These are phyloP conservation scores for Microbotryum lychnidis-dioicae DNA, from an alignment of 1,284 basidiomycete species.

Conservation along the genomic window DNA sequence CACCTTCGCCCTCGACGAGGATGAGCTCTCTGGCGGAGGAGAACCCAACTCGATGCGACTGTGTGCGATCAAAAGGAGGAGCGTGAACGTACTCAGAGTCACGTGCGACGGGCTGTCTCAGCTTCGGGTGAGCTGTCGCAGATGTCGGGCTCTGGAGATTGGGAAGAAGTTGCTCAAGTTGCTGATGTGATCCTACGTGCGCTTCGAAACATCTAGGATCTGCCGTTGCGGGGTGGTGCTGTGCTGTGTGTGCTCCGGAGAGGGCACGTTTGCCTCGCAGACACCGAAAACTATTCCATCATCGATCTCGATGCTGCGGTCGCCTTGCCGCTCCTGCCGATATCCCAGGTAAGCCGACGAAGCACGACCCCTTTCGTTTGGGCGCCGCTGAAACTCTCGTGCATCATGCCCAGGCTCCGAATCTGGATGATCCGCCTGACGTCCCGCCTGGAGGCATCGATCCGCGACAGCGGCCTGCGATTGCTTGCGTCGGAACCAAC, in stretches of 20 bases:
- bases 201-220: constrained; percentile 49
- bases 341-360: constrained; percentile 52
- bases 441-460: constrained; percentile 30
- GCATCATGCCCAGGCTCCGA: constrained; percentile 40
- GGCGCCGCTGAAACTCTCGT: neutral
- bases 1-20: constrained; percentile 68
- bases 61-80: constrained; percentile 63
- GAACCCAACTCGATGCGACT: constrained; percentile 59
- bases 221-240: constrained; percentile 59
- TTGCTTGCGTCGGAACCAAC: constrained; percentile 61
- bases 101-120: constrained; percentile 52
- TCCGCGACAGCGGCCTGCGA: constrained; percentile 55
- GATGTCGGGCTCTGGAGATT: neutral
- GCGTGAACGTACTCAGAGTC: constrained; percentile 59
- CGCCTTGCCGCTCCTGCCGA: constrained; percentile 62
- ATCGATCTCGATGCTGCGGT: constrained; percentile 63
- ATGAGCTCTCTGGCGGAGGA: constrained; percentile 54
- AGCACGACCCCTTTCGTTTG: too few species aligned
- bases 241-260: constrained; percentile 58
- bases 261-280: constrained; percentile 62
- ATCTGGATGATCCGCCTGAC: neutral
- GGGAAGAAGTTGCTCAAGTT: neutral
- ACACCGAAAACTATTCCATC: constrained; percentile 61
- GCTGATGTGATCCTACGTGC: too few species aligned
- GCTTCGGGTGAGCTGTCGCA: constrained; percentile 48